These are phyloP conservation scores for Verticillium nonalfalfae DNA, from an alignment of 2,329 filamentous ascomycete species.

Conservation along the genomic window DNA sequence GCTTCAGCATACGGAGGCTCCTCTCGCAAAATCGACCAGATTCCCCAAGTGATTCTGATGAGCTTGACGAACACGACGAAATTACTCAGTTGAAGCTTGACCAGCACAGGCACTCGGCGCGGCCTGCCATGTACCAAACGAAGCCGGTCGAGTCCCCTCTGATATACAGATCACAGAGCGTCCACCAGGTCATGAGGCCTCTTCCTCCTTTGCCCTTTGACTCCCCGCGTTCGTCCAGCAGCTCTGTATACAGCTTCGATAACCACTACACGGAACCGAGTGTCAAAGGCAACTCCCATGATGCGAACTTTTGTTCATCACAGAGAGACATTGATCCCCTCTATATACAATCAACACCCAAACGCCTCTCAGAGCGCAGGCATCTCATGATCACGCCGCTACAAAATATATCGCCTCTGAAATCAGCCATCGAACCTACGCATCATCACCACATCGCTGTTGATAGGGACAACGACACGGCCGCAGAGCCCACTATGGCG, in stretches of 20 bases:
- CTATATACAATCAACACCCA: conserved; percentile 6
- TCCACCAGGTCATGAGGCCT: conserved; percentile 29
- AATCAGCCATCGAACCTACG: background rate
- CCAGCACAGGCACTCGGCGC: background rate
- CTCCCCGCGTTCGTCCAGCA: conserved; percentile 32
- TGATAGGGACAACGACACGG: background rate
- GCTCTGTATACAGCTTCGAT: conserved; percentile 39
- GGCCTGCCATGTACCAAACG: background rate
- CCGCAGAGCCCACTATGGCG: background rate
- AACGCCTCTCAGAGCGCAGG: conserved; percentile 11
- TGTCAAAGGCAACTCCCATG: conserved; percentile 19
- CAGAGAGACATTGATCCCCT: background rate
- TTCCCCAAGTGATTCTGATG: conserved; percentile 3
- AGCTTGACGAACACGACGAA: conserved; percentile 8
- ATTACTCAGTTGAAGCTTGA: conserved; percentile 9
- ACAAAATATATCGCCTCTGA: background rate
- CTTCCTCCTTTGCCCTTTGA: conserved; percentile 29
- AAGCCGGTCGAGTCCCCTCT: conserved; percentile 19
- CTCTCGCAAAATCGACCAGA: conserved; percentile 25
- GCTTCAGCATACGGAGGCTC: conserved; percentile 36
- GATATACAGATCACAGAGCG: conserved; percentile 28
- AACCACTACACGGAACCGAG: background rate
- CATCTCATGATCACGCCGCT: conserved; percentile 8
- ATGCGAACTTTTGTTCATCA: conserved; percentile 26
- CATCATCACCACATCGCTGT: background rate